Evolutionary conservation across 495 filamentous ascomycete species (phyloP).

Genomic region (Rhypophila decipiens): DNA sequence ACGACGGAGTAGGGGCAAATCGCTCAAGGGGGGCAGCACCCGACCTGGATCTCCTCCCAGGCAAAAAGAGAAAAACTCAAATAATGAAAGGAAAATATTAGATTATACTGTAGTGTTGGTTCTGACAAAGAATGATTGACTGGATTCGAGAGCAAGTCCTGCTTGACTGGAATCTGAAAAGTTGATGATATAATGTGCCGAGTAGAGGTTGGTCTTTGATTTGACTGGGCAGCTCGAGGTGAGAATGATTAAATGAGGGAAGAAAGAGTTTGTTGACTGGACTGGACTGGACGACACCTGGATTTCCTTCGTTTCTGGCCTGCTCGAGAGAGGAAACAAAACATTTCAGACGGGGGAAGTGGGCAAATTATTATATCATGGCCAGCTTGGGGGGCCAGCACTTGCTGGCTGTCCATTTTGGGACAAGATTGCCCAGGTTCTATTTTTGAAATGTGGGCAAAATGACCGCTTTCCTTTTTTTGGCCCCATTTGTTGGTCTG

Average conservation of each 20-base stretch:
- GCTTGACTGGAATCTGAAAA: conserved; percentile 31
- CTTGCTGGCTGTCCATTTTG: conserved; percentile 4
- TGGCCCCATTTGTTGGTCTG: conserved; percentile 16
- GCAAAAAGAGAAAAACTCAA: conserved; percentile 12
- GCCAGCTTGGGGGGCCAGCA: conserved; percentile 14
- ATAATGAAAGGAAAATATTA: conserved; percentile 38
- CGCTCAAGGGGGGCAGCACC: conserved; percentile 12
- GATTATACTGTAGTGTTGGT: conserved; percentile 25
- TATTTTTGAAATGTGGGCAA: conserved; percentile 36
- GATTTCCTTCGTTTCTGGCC: conserved; percentile 26
- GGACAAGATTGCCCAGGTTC: conserved; percentile 16
- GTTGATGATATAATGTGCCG: conserved; percentile 6
- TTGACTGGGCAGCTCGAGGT: conserved; percentile 33
- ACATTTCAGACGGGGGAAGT: conserved; percentile 23
- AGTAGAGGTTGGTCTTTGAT: conserved; percentile 9
- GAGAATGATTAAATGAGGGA: conserved; percentile 32
- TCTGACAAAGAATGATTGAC: conserved; percentile 39
- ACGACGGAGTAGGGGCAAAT: conserved; percentile 21
- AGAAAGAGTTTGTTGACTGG: conserved; percentile 30
- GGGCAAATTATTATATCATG: conserved; percentile 47
- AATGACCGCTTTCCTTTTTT: conserved; percentile 29
- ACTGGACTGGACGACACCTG: conserved; percentile 35
- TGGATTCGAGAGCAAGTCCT: conserved; percentile 46
- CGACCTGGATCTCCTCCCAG: conserved; percentile 3
- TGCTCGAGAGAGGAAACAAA: conserved; percentile 27